phyloP scores from a whole-genome alignment of 805 yeast genomes.

The Starmerella gropengiesseri region DNA sequence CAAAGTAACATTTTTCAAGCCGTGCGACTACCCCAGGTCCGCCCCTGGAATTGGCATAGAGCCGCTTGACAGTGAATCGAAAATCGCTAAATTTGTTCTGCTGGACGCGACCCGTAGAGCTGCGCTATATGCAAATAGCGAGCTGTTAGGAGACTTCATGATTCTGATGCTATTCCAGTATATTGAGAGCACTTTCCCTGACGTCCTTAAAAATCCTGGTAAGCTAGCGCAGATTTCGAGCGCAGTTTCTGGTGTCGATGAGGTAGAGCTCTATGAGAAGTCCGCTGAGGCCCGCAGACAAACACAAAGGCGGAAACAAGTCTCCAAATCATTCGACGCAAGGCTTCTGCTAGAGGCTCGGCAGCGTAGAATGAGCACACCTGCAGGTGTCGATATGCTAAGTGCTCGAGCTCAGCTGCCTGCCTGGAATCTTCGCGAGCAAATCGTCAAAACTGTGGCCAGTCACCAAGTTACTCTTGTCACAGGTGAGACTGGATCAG shows the following conservation, averaged over 20 bases:
- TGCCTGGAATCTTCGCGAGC: conserved; percentile 63
- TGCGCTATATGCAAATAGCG: conserved; percentile 26
- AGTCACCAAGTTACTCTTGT: conserved; percentile 57
- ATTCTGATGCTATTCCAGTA: conserved; percentile 63
- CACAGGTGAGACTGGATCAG: conserved; percentile 97
- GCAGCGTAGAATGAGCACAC: conserved; percentile 27
- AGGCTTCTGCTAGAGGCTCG: conserved; percentile 32
- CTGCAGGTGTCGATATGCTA: conserved; percentile 35
- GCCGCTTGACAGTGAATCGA: conserved; percentile 28
- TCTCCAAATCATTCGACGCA: conserved; percentile 26
- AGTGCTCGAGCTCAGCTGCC: conserved; percentile 51
- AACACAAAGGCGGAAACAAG: background rate
- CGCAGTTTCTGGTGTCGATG: conserved; percentile 27
- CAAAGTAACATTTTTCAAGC: conserved; percentile 33
- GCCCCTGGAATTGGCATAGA: conserved; percentile 60
- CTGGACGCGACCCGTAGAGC: conserved; percentile 29
- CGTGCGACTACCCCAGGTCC: conserved; percentile 48
- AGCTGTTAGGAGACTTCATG: conserved; percentile 56
- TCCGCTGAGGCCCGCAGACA: conserved; percentile 2
- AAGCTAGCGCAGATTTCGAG: conserved; percentile 38
- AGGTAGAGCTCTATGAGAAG: conserved; percentile 6
- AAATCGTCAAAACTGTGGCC: conserved; percentile 46
- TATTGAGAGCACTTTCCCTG: conserved; percentile 52
- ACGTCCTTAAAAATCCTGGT: conserved; percentile 64
- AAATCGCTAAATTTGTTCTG: conserved; percentile 28